Evolutionary conservation across 1,284 basidiomycete species (phyloP), one percentile per base, ranked within the genome.

Genomic region (Quambalaria eucalypti): DNA sequence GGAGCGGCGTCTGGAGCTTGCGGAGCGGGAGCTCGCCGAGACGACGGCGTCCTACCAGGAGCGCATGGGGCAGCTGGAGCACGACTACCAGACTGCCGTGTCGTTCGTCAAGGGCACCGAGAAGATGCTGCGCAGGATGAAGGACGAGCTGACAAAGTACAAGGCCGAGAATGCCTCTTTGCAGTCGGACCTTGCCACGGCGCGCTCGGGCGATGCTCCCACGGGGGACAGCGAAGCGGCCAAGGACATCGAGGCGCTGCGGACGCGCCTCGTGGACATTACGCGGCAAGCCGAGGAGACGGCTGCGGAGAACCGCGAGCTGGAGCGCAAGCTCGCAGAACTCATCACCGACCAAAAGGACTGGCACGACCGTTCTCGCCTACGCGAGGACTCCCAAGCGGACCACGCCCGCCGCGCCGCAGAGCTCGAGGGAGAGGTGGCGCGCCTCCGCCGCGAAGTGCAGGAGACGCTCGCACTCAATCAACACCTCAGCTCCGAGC

Each of bases 51-150:
- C 68, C 53, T 69, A 74, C 67, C 64, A 69, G 69, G 70, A 72
- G 51, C 63, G 71, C 40, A 64, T 70, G 58, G 53, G 65, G 10
- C 88, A 90, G 72, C 84, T 96, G 76, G 91, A 97, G 77, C 86
- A 89, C 64, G 92, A 97, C 76, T 96, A 97, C 77, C 88, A 93
- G 73, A 82, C 90, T 46, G 90, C 89, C 23, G 88, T 92, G 59
- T 87, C 88, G 52, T 75, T 71, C 46, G 73, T 75, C 72, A 92
- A 90, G 82, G 90, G 91, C 52, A 97, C 92, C 0, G 95, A 99
- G 78, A 97, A 96, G 23, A 93, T 98, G 86, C 87, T 97, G 80
- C 85, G 91, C 64, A 85, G 88, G 66, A 92, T 98, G 87, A 91
- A 92, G 76, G 80, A 78, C 76, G 73, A 73, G 74, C 76, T 70